Conservation (phyloP, 768 basidiomycete species). For the Boletus pseudo-olivaceus region DNA sequence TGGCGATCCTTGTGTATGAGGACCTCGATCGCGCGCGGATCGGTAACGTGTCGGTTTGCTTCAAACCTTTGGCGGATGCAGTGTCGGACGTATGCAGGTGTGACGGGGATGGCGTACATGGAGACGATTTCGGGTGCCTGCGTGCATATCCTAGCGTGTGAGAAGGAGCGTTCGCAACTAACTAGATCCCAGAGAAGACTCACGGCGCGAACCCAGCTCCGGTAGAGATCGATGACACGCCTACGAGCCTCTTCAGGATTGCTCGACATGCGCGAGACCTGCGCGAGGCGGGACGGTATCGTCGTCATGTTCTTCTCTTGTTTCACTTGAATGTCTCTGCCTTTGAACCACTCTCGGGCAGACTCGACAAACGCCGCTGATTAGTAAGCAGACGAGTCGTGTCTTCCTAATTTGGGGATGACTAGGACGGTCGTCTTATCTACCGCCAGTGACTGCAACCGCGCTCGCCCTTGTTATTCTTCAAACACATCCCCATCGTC, state of each 20-base stretch:
- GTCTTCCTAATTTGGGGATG: constrained; percentile 9
- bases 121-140: constrained; percentile 90
- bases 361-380: constrained; percentile 12
- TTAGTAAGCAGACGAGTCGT: constrained; percentile 9
- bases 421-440: constrained; percentile 12
- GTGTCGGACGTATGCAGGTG: constrained; percentile 73
- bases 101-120: constrained; percentile 78
- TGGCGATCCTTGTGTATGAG: constrained; percentile 78
- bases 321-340: neutral
- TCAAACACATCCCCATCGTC: neutral
- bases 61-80: constrained; percentile 87
- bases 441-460: neutral
- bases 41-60: constrained; percentile 75
- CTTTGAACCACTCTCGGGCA: neutral
- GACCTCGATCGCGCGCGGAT: constrained; percentile 80
- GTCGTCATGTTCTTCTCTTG: constrained; percentile 54
- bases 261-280: constrained; percentile 56
- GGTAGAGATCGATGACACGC: constrained; percentile 75
- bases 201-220: constrained; percentile 92
- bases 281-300: constrained; percentile 87
- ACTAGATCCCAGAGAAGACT: constrained; percentile 29
- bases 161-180: neutral
- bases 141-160: neutral
- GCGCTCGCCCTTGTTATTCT: neutral
- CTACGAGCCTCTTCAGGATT: constrained; percentile 57